These are phyloP conservation scores for Leishmania turanica DNA, from an alignment of 208 protist genomes.

Conservation along the genomic window DNA sequence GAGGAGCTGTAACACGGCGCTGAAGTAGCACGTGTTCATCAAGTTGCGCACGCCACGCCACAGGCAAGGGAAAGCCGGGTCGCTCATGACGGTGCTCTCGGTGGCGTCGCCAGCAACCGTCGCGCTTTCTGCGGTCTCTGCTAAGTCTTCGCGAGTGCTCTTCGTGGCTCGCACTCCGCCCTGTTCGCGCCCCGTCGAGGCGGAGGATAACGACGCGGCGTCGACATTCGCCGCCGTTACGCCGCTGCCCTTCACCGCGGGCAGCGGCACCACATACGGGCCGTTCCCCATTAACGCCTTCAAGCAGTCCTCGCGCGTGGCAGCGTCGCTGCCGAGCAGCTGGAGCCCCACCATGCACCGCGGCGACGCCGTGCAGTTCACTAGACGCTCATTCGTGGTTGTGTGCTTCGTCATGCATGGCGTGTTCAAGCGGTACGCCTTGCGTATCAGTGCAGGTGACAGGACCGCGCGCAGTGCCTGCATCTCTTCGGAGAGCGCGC, in stretches of 20 bases:
- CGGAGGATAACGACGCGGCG: not conserved
- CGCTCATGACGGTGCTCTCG: conserved; percentile 14
- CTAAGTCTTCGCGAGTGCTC: not conserved
- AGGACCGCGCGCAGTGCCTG: conserved; percentile 12
- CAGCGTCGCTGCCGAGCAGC: conserved; percentile 33
- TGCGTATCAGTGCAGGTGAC: conserved; percentile 22
- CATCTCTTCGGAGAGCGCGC: conserved; percentile 11
- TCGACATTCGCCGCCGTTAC: not conserved
- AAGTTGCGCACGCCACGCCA: conserved; percentile 83
- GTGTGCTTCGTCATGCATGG: conserved; percentile 43
- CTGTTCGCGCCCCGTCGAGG: not conserved
- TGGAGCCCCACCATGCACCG: conserved; percentile 56
- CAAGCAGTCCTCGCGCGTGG: conserved; percentile 40
- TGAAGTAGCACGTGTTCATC: conserved; percentile 93
- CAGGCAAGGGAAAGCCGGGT: conserved; percentile 36
- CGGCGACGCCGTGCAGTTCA: conserved; percentile 61
- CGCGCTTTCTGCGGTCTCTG: not conserved
- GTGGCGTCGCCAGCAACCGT: not conserved
- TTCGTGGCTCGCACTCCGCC: conserved; percentile 7
- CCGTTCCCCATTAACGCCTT: conserved; percentile 39
- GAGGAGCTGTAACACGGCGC: conserved; percentile 81
- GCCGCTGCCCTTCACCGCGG: not conserved
- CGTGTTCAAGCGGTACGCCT: conserved; percentile 49
- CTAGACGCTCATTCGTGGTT: conserved; percentile 16
- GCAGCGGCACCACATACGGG: conserved; percentile 36